phyloP scores from a whole-genome alignment of 2,329 filamentous ascomycete genomes.

The Ambrosiella cleistominuta region DNA sequence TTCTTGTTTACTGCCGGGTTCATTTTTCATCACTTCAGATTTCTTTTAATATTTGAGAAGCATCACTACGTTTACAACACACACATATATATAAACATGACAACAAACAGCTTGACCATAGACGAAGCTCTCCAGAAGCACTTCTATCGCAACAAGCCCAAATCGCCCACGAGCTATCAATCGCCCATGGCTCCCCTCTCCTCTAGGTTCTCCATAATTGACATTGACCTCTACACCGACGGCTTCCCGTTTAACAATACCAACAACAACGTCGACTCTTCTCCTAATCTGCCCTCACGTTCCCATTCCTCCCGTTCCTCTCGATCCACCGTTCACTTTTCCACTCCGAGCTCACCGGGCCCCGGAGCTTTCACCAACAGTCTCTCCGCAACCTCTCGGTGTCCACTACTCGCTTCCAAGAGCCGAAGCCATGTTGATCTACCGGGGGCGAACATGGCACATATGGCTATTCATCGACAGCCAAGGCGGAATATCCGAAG shows the following conservation, averaged over 20 bases:
- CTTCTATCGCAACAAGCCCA: slow-evolving; percentile 40
- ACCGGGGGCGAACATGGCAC: background rate
- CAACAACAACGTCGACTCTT: background rate
- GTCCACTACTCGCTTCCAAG: slow-evolving; percentile 29
- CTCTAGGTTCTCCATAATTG: slow-evolving; percentile 39
- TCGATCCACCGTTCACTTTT: slow-evolving; percentile 21
- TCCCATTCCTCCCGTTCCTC: slow-evolving; percentile 28
- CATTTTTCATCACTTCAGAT: no score
- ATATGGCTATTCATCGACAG: background rate
- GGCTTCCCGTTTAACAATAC: slow-evolving; percentile 4
- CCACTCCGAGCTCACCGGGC: slow-evolving; percentile 35
- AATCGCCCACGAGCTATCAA: slow-evolving; percentile 38
- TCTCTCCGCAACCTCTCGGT: slow-evolving; percentile 20
- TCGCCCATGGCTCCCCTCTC: slow-evolving; percentile 47
- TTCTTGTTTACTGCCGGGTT: no score
- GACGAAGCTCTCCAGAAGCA: slow-evolving; percentile 45
- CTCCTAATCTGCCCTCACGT: no score
- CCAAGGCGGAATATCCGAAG: background rate
- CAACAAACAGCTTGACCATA: slow-evolving; percentile 23
- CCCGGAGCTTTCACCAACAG: slow-evolving; percentile 18
- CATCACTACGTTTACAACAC: background rate
- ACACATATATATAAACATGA: background rate
- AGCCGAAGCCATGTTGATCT: slow-evolving; percentile 44
- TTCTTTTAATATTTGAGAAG: background rate
- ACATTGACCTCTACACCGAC: slow-evolving; percentile 16